Evolutionary conservation across 345 rosid species (phyloP), one percentile per base, ranked within the genome.

Genomic region (Viola odorata): DNA sequence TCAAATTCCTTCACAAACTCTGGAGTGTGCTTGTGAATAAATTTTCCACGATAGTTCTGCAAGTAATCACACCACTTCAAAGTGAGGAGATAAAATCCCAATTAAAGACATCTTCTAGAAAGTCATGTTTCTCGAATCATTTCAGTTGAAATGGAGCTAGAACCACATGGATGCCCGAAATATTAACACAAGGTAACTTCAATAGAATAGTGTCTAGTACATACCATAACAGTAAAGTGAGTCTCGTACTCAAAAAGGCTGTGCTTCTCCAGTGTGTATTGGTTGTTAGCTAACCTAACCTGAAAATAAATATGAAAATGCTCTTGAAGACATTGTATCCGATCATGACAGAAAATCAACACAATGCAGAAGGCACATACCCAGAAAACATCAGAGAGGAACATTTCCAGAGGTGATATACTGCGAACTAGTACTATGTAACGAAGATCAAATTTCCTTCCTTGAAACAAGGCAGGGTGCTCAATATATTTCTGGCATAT

Each of bases 221-320:
- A 42, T 84, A 92, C 98, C 98, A 92, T 92, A 40, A 92, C 98
- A 23, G 96, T 92, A 73, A 92, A 92, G 82, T 92, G 98, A 14
- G 98, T 92, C 74, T 92, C 98, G 10, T 87, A 92, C 75, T 89
- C 96, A 65, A 84, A 87, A 61, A 89, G 67, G 65, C 96, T 92
- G 74, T 81, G 81, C 67, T 81, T 85, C 41, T 81, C 92, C 55
- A 92, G 77, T 57, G 98, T 69, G 73, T 92, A 87, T 40, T 73
- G 88, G 36, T 89, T 92, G 81, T 89, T 85, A 37, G 98, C 90
- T 75, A 85, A 71, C 70, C 98, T 79, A 57, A 85, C 96, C 96
- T 92, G 89, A 72, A 81, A 75, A 62, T 40, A 50, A 15, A 58
- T 39, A 68, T 8, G 6, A 45, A 60, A 50, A 13, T 7, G 4